Percentiles rank a stretch among this genome's conserved stretches.
Evolutionary conservation across 306 rosid species (phyloP).

Genomic region (Castanopsis chinensis): DNA sequence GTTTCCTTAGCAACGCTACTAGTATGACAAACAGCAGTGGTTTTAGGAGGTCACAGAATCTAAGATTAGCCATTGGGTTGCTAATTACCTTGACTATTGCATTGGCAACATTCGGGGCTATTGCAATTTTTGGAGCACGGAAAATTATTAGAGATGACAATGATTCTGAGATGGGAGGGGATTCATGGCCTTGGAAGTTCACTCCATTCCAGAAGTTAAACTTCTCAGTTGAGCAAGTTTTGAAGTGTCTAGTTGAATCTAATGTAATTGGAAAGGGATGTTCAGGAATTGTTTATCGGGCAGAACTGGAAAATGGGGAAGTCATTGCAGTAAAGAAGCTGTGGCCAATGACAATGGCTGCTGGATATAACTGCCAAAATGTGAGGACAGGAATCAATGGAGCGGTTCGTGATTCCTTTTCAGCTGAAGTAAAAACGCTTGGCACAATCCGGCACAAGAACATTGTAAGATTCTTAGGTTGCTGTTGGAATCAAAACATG

Average conservation of each 20-base stretch:
- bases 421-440: constrained; percentile 79
- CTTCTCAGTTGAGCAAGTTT: constrained; percentile 68
- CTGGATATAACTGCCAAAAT: constrained; percentile 32
- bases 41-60: constrained; percentile 40
- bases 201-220: constrained; percentile 84
- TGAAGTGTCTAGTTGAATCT: constrained; percentile 66
- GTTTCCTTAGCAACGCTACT: constrained; percentile 50
- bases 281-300: constrained; percentile 76
- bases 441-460: constrained; percentile 91
- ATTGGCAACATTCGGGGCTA: constrained; percentile 54
- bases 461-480: constrained; percentile 85
- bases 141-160: constrained; percentile 50
- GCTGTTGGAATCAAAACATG: constrained; percentile 73
- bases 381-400: constrained; percentile 47
- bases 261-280: constrained; percentile 88
- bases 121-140: constrained; percentile 47
- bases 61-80: constrained; percentile 58
- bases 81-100: constrained; percentile 54
- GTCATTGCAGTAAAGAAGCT: constrained; percentile 84
- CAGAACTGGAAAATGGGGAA: constrained; percentile 64
- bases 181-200: constrained; percentile 78
- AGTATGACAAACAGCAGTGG: constrained; percentile 13
- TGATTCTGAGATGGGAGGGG: constrained; percentile 68
- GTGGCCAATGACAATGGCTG: constrained; percentile 64
- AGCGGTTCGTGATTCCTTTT: constrained; percentile 75